phyloP scores from a whole-genome alignment of 2,329 filamentous ascomycete genomes.

The Scorias spongiosa region DNA sequence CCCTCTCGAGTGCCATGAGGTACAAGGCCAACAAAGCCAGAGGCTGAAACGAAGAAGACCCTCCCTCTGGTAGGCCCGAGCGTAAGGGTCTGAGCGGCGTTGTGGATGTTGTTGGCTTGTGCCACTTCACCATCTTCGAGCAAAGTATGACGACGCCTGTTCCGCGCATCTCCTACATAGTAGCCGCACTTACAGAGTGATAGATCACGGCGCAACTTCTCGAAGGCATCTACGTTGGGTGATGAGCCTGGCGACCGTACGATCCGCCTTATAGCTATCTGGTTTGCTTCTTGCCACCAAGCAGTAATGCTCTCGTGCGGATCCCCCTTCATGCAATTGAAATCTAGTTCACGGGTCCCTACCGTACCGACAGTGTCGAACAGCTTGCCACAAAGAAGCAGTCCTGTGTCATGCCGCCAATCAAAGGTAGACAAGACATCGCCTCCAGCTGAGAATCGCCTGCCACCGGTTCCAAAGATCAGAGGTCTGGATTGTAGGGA shows the following conservation, averaged over 20 bases:
- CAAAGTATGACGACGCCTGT: conserved; percentile 9
- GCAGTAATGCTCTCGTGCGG: conserved; percentile 5
- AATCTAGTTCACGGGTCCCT: conserved; percentile 7
- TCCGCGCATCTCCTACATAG: conserved; percentile 6
- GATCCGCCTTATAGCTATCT: conserved; percentile 9
- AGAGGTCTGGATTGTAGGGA: conserved; percentile 12
- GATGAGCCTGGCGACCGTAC: conserved; percentile 15
- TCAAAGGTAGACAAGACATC: conserved; percentile 11
- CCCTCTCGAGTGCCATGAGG: conserved; percentile 13
- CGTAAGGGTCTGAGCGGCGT: conserved; percentile 12
- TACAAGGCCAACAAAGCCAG: conserved; percentile 14
- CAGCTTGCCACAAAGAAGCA: conserved; percentile 14
- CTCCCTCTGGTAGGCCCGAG: conserved; percentile 15
- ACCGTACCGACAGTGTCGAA: conserved; percentile 12
- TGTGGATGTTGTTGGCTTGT: conserved; percentile 7
- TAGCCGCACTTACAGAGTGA: conserved; percentile 10
- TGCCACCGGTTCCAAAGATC: conserved; percentile 10
- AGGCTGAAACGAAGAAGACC: conserved; percentile 13
- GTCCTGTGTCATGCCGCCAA: conserved; percentile 11
- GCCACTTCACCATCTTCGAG: conserved; percentile 11
- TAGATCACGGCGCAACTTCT: conserved; percentile 10
- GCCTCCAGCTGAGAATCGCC: conserved; percentile 12
- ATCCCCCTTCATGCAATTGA: not conserved
- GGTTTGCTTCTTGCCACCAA: conserved; percentile 14
- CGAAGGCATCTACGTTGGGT: conserved; percentile 12